Conservation (phyloP, 1,284 basidiomycete genomes). For the Ceratobasidium sp. region DNA sequence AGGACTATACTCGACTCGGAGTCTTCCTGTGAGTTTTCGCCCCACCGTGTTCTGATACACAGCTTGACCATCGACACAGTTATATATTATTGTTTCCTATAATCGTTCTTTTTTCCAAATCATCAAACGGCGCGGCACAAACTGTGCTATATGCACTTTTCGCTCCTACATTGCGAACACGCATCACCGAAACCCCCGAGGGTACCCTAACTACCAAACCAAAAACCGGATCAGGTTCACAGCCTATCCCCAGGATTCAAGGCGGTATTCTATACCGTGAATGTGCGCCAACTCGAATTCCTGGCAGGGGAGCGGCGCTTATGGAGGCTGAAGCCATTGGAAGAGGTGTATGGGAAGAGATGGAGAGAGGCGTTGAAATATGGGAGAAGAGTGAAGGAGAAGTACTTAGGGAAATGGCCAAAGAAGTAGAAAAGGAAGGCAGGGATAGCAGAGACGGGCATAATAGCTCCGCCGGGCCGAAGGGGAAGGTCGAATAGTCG, state of each 20-base stretch:
- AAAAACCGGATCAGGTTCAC: slow-evolving; percentile 45
- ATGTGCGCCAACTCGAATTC: slow-evolving; percentile 65
- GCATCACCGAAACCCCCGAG: slow-evolving; percentile 43
- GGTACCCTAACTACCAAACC: slow-evolving; percentile 28
- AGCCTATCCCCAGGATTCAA: slow-evolving; percentile 64
- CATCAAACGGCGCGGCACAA: slow-evolving; percentile 63
- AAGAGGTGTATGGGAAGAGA: slow-evolving; percentile 73
- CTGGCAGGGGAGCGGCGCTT: slow-evolving; percentile 58
- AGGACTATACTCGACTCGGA: slow-evolving; percentile 39
- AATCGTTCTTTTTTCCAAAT: slow-evolving; percentile 68
- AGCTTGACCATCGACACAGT: slow-evolving; percentile 46
- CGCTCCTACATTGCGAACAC: slow-evolving; percentile 73
- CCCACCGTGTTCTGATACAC: neutral
- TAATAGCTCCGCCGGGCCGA: no score
- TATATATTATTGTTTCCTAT: slow-evolving; percentile 63
- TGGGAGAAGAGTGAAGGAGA: slow-evolving; percentile 37
- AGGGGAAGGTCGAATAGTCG: slow-evolving; percentile 44
- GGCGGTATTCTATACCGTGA: slow-evolving; percentile 78
- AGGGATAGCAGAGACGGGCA: slow-evolving; percentile 51
- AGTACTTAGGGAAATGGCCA: slow-evolving; percentile 21
- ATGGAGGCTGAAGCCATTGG: slow-evolving; percentile 71
- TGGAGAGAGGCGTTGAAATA: slow-evolving; percentile 46
- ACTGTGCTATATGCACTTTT: slow-evolving; percentile 73
- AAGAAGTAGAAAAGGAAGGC: slow-evolving; percentile 32
- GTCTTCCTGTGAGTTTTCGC: slow-evolving; percentile 39